Conservation (phyloP, 1,284 basidiomycete genomes). For the Leccinum insolens region DNA sequence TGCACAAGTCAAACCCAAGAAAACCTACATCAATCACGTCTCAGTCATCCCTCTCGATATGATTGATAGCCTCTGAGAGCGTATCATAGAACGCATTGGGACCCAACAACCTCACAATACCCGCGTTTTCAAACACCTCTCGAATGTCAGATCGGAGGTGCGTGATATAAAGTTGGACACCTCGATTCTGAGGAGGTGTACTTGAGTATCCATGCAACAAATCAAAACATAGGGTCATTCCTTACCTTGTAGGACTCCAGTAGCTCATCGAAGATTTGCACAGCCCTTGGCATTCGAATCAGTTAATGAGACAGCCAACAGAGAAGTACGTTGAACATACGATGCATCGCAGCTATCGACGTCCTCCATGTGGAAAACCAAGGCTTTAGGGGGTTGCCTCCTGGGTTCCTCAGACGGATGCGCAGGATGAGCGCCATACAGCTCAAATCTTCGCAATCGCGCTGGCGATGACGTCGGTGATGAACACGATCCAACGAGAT, state of each 20-base stretch:
- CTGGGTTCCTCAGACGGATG: constrained; percentile 89
- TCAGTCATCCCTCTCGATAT: constrained; percentile 38
- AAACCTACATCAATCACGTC: neutral
- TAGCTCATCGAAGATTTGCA: constrained; percentile 85
- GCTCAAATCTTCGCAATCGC: constrained; percentile 77
- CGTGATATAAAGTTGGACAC: constrained; percentile 77
- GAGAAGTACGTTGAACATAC: constrained; percentile 45
- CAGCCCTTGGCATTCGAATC: constrained; percentile 53
- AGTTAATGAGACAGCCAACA: neutral
- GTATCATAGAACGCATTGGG: constrained; percentile 72
- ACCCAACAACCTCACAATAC: constrained; percentile 67
- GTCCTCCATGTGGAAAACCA: constrained; percentile 91
- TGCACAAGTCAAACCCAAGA: neutral
- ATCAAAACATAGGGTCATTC: neutral
- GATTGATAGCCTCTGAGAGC: constrained; percentile 66
- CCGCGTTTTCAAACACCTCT: constrained; percentile 67
- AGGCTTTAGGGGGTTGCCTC: constrained; percentile 70
- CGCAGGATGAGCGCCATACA: constrained; percentile 75
- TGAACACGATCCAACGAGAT: constrained; percentile 20
- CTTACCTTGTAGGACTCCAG: constrained; percentile 73
- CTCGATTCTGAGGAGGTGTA: constrained; percentile 51
- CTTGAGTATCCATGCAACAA: neutral
- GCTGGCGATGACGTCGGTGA: constrained; percentile 42
- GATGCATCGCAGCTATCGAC: constrained; percentile 85
- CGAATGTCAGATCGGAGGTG: constrained; percentile 66